A percentile compares a stretch with the other conserved stretches of the same genome.
Evolutionary conservation across 768 basidiomycete genomes (phyloP).

Genomic region (Mycena kentingensis): DNA sequence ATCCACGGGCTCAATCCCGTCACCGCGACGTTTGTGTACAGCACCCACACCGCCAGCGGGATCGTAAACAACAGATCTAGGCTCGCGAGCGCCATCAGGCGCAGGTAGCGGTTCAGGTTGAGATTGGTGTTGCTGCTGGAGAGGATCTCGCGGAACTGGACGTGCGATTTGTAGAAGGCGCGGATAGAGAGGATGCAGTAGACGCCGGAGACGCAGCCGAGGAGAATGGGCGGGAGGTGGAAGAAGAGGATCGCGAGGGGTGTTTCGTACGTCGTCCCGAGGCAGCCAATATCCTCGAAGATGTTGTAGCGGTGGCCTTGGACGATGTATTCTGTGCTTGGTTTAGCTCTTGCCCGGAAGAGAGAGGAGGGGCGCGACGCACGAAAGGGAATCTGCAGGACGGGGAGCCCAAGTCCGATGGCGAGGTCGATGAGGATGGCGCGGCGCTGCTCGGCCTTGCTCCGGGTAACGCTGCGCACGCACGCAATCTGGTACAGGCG

Average conservation of each 20-base stretch:
- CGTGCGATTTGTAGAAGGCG: conserved; percentile 41
- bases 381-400: conserved; percentile 50
- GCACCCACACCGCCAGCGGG: conserved; percentile 41
- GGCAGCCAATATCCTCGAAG: conserved; percentile 59
- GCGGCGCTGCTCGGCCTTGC: conserved; percentile 52
- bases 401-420: conserved; percentile 54
- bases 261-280: conserved; percentile 50
- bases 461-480: conserved; percentile 51
- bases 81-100: conserved; percentile 56
- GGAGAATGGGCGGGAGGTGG: conserved; percentile 41
- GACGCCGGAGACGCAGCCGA: conserved; percentile 41
- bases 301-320: conserved; percentile 65
- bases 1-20: conserved; percentile 43
- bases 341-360: conserved; percentile 5
- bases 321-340: conserved; percentile 46
- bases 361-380: conserved; percentile 27
- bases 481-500: conserved; percentile 63
- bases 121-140: conserved; percentile 42
- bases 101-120: conserved; percentile 50
- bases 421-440: conserved; percentile 52
- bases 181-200: conserved; percentile 43
- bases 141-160: conserved; percentile 46
- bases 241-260: conserved; percentile 46
- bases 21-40: conserved; percentile 38
- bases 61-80: conserved; percentile 50